Evolutionary conservation across 73 alveolate genomes (phyloP).

Genomic region (Paramecium sonneborni): DNA sequence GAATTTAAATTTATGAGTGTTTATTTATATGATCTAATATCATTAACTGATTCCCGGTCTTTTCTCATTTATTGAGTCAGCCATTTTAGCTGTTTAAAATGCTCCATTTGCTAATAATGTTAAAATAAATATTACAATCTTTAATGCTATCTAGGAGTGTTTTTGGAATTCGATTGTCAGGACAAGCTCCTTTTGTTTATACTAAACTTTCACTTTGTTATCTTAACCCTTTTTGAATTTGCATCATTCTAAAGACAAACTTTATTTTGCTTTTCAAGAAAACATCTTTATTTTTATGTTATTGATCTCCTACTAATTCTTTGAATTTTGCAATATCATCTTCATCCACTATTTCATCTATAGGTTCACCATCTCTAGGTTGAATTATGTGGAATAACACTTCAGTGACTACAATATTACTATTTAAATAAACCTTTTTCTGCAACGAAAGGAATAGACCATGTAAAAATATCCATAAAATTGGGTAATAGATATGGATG

Average conservation of each 20-base stretch:
- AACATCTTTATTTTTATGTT: constrained; percentile 53
- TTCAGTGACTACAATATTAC: constrained; percentile 47
- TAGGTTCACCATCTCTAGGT: constrained; percentile 76
- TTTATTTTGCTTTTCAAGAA: constrained; percentile 75
- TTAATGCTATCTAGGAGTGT: constrained; percentile 73
- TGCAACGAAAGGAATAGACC: constrained; percentile 92
- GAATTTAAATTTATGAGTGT: neutral
- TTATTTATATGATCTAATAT: neutral
- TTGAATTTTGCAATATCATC: constrained; percentile 49
- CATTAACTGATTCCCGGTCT: constrained; percentile 63
- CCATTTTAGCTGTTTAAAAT: constrained; percentile 62
- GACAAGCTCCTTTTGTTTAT: constrained; percentile 85
- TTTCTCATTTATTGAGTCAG: constrained; percentile 61
- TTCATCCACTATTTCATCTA: constrained; percentile 68
- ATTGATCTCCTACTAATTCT: constrained; percentile 31
- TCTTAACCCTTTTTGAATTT: constrained; percentile 73
- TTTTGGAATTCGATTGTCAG: constrained; percentile 87
- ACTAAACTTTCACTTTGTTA: constrained; percentile 81
- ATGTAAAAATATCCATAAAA: constrained; percentile 84
- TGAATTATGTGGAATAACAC: constrained; percentile 73
- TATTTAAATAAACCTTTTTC: constrained; percentile 70
- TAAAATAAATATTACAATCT: constrained; percentile 32
- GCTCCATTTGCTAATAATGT: constrained; percentile 61
- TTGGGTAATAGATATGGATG: constrained; percentile 91
- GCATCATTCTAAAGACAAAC: constrained; percentile 76